phyloP scores from a whole-genome alignment of 352 stramenopile genomes.

The Hyaloperonospora arabidopsidis region DNA sequence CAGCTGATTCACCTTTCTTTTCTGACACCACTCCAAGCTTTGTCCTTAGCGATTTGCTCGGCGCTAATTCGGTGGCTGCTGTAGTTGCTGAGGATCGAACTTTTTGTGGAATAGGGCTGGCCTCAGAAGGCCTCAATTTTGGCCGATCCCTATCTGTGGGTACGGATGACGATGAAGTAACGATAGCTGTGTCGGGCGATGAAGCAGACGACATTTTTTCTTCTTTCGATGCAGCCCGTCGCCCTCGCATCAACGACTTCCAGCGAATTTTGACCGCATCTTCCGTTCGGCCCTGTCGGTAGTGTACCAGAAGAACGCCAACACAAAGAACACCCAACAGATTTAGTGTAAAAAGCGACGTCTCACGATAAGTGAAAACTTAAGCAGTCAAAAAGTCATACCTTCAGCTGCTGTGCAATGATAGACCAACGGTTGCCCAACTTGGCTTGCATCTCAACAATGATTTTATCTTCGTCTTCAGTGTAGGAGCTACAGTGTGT shows the following conservation, averaged over 20 bases:
- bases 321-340: slow-evolving; percentile 7
- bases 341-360: too few species aligned
- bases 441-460: slow-evolving; percentile 89
- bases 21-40: slow-evolving; percentile 17
- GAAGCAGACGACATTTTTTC: slow-evolving; percentile 30
- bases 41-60: slow-evolving; percentile 14
- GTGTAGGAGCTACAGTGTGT: slow-evolving; percentile 58
- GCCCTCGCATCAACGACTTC: slow-evolving; percentile 85
- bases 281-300: slow-evolving; percentile 77
- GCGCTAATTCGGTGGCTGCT: slow-evolving; percentile 1
- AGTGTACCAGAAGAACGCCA: neutral
- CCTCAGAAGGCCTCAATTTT: slow-evolving; percentile 31
- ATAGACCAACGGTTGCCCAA: slow-evolving; percentile 90
- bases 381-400: slow-evolving; percentile 14
- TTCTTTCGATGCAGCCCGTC: slow-evolving; percentile 60
- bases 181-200: slow-evolving; percentile 13
- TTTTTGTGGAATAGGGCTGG: slow-evolving; percentile 34
- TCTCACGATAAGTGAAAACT: neutral
- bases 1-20: slow-evolving; percentile 13
- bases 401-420: slow-evolving; percentile 86
- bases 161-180: slow-evolving; percentile 10
- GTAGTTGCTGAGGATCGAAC: slow-evolving; percentile 25
- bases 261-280: slow-evolving; percentile 91
- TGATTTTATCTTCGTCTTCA: slow-evolving; percentile 88
- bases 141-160: slow-evolving; percentile 18